phyloP scores from a whole-genome alignment of 768 basidiomycete genomes.

The Termitomyces sp. region DNA sequence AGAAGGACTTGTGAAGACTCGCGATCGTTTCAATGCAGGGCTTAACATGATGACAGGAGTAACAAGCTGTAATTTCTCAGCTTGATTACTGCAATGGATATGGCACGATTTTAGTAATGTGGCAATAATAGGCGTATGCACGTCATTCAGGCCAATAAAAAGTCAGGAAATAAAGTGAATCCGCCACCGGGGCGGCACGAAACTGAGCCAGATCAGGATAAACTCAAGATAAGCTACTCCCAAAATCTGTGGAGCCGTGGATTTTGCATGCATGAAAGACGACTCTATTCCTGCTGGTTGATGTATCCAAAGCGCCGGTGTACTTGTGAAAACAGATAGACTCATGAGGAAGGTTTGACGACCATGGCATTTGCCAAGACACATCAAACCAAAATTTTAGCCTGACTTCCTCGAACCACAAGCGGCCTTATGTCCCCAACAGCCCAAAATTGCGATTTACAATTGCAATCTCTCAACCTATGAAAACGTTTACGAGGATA shows the following conservation, averaged over 20 bases:
- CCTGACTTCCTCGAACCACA: background rate
- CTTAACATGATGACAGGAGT: background rate
- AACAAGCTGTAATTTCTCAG: background rate
- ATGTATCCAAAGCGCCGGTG: no score
- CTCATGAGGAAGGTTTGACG: background rate
- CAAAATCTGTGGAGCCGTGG: background rate
- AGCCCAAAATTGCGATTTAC: background rate
- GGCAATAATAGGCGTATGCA: background rate
- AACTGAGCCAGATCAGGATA: background rate
- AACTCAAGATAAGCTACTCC: background rate
- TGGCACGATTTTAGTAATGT: background rate
- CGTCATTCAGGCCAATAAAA: background rate
- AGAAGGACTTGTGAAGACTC: no score
- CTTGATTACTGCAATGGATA: background rate
- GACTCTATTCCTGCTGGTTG: background rate
- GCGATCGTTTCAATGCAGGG: no score
- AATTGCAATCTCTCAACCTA: background rate
- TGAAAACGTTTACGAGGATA: background rate
- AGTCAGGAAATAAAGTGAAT: background rate
- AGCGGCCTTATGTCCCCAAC: background rate
- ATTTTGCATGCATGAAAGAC: no score
- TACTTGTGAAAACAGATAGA: background rate
- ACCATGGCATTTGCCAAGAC: background rate
- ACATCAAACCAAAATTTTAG: background rate
- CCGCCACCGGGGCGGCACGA: background rate